Base-by-base conservation (phyloP, 2,329 filamentous ascomycete genomes). In the Thelonectria blattea region DNA sequence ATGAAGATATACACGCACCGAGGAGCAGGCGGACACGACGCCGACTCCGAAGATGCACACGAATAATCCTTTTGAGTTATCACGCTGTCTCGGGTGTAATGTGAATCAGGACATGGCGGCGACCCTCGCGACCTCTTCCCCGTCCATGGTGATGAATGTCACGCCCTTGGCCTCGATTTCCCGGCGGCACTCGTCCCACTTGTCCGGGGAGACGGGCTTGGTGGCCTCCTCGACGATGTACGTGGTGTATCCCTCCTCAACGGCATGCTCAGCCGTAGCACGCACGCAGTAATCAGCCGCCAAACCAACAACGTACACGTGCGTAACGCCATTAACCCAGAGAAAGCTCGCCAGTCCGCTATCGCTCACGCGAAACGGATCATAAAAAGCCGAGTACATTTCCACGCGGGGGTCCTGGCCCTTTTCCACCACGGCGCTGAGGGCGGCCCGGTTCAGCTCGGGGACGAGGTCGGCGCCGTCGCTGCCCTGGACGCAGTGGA, bases 321-420 rank as follows among this genome's bases (percentile, higher is more conserved):
- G 85, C 6, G 91, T 92, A 27, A 96, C 80, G 1, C 77, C 80
- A 15, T 79, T 79, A 3, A 80, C 80, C 52, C 75, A 81, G 67
- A 99, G 74, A 49, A 80, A 71, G 1, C 72, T 78, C 1, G 82
- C 83, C 24, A 98, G 79, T 14, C 88, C 88, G 69, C 85, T 88
- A 69, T 88, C 86, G 24, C 79, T 80, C 14, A 90, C 80, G 32
- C 78, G 78, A 69, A 97, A 94, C 0, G 91, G 91, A 72, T 93
- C 91, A 62, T 89, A 89, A 70, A 99, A 98, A 0, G 90, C 93
- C 63, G 90, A 94, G 78, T 97, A 98, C 91, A 97, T 97, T 77
- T 99, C 95, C 2, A 97, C 85, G 46, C 84, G 80, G 46, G 81
- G 74, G 72, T 92, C 83, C 72, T 82, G 84, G 11, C 95, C 95